phyloP scores from a whole-genome alignment of 2,329 filamentous ascomycete genomes.

The Pseudonectria foliicola region DNA sequence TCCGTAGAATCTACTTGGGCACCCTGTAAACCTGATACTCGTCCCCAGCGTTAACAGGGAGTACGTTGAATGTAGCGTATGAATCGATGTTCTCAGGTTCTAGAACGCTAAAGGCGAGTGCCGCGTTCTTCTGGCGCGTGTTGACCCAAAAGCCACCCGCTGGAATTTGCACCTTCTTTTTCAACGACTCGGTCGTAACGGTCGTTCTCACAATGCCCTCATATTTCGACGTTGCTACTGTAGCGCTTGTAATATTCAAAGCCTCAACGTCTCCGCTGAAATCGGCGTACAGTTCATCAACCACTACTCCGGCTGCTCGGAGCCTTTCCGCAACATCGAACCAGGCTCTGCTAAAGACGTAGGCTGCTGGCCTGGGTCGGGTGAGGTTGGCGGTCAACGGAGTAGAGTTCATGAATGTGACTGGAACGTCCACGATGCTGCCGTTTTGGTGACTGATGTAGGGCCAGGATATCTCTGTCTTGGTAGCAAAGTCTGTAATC shows the following conservation, averaged over 20 bases:
- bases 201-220: slow-evolving; percentile 21
- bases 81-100: slow-evolving; percentile 29
- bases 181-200: slow-evolving; percentile 11
- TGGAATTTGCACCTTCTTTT: slow-evolving; percentile 16
- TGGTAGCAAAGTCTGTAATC: slow-evolving; percentile 19
- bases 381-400: slow-evolving; percentile 21
- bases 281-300: slow-evolving; percentile 13
- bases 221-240: slow-evolving; percentile 16
- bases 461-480: slow-evolving; percentile 13
- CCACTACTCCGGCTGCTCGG: slow-evolving; percentile 16
- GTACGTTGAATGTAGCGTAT: slow-evolving; percentile 24
- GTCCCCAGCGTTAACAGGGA: slow-evolving; percentile 21
- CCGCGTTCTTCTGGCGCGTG: slow-evolving; percentile 27
- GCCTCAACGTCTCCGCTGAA: slow-evolving; percentile 23
- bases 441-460: slow-evolving; percentile 23
- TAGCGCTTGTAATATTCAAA: slow-evolving; percentile 16
- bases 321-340: slow-evolving; percentile 21
- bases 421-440: slow-evolving; percentile 18
- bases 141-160: slow-evolving; percentile 25
- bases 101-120: slow-evolving; percentile 20
- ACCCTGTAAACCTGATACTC: slow-evolving; percentile 26
- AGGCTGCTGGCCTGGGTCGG: slow-evolving; percentile 22
- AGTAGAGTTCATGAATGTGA: slow-evolving; percentile 24
- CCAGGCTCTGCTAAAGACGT: slow-evolving; percentile 25
- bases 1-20: too few species aligned